These are phyloP conservation scores for Wickerhamomyces strasburgensis DNA, from an alignment of 805 yeast genomes.

Conservation along the genomic window DNA sequence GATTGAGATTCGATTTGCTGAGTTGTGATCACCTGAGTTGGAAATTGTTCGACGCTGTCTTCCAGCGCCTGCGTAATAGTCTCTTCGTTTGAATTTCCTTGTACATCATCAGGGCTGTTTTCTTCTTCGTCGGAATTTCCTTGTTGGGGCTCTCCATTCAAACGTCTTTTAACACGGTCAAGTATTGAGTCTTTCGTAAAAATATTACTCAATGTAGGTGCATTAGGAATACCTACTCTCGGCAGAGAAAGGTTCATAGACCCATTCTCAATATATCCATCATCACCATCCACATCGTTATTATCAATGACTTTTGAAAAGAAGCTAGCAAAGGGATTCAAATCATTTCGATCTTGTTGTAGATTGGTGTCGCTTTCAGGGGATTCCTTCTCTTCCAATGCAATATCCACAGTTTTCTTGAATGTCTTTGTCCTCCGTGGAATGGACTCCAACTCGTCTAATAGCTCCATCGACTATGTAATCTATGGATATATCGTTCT, in stretches of 20 bases:
- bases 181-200: conserved; percentile 8
- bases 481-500: background rate
- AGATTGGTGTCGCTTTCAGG: too few species aligned
- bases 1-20: too few species aligned
- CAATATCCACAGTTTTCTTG: conserved; percentile 15
- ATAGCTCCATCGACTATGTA: conserved; percentile 16
- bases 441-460: conserved; percentile 18
- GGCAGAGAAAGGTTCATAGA: background rate
- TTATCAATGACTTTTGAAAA: conserved; percentile 3
- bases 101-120: background rate
- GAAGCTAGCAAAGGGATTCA: too few species aligned
- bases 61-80: background rate
- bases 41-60: background rate
- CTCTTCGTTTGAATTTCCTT: background rate
- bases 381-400: too few species aligned
- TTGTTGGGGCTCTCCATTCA: conserved; percentile 14
- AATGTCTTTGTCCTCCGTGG: conserved; percentile 18
- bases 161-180: conserved; percentile 16
- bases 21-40: background rate
- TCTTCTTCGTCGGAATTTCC: conserved; percentile 3
- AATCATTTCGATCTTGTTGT: too few species aligned
- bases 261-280: background rate
- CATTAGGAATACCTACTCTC: background rate
- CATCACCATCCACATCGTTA: conserved; percentile 1
- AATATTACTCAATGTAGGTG: conserved; percentile 1